Base-by-base conservation (phyloP, 257 asterid species). In the Nicotiana paniculata region DNA sequence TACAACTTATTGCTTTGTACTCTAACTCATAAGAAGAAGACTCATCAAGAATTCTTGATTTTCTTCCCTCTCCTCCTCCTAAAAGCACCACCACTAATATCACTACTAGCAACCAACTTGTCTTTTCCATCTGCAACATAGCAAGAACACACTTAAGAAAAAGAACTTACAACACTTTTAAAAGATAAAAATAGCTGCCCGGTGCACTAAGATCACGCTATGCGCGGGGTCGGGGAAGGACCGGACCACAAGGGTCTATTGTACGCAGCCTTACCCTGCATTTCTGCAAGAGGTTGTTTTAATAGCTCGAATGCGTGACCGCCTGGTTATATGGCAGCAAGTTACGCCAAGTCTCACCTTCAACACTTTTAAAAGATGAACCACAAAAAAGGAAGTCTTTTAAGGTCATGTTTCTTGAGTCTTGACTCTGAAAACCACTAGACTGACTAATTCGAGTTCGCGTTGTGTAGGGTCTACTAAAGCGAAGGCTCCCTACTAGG, bases 1-100 rank as follows among this genome's bases (percentile, higher is more conserved):
- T 67, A 37, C 84, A 85, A 77, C 82, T 82, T 54, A 85, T 75
- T 17, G 88, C 85, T 63, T 30, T 15, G 82, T 85, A 58, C n/a
- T 51, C 82, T 82, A 30, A 66, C 21, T 85, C 81, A 81, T 78
- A 43, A 57, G 26, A 59, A 48, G 83, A n/a, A 68, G 79, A 75
- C 8, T 48, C 79, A 75, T 75, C 79, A 75, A 51, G 26, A n/a
- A 39, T 72, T 59, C 80, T 79, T 79, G 74, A 62, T 59, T 79
- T 79, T 64, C 82, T 79, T 59, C 75, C 82, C 61, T 79, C 82
- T n/a, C 59, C 30, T 39, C 69, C 75, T 37, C 26, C 24, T 62
- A 62, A 21, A 13, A 75, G 28, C 79, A 74, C 46, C 61, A 79
- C 17, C 5, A 39, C 75, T 24, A 62, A 3, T 35, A 79, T 6